Percentiles rank a stretch among this genome's conserved stretches.
Conservation (phyloP, 768 basidiomycete species). For the Sporobolomyces phaffii region DNA sequence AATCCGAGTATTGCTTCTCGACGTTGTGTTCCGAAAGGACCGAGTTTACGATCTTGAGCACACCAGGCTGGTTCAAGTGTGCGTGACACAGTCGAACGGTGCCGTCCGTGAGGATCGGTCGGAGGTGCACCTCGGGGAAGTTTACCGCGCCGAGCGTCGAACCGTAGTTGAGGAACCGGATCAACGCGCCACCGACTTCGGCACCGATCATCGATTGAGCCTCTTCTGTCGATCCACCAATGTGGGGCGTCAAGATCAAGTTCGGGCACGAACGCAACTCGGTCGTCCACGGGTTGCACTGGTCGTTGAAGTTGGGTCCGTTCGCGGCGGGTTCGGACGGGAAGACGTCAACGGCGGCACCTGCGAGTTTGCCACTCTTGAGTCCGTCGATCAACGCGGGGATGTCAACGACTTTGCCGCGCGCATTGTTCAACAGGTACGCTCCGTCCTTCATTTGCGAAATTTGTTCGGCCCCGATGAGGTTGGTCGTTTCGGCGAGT, state of each 20-base stretch:
- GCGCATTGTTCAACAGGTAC: slow-evolving; percentile 96
- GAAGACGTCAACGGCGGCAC: slow-evolving; percentile 90
- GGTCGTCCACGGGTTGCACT: slow-evolving; percentile 76
- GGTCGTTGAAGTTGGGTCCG: slow-evolving; percentile 77
- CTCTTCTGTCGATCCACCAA: slow-evolving; percentile 98
- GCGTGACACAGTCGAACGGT: slow-evolving; percentile 87
- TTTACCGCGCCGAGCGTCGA: slow-evolving; percentile 89
- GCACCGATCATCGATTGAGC: slow-evolving; percentile 95
- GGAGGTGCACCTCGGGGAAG: slow-evolving; percentile 96
- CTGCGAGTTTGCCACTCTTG: slow-evolving; percentile 77
- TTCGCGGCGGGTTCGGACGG: slow-evolving; percentile 88
- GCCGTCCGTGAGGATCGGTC: slow-evolving; percentile 78
- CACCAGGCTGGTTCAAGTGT: slow-evolving; percentile 88
- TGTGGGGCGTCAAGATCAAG: slow-evolving; percentile 95
- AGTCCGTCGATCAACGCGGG: slow-evolving; percentile 76
- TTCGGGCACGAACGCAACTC: slow-evolving; percentile 71
- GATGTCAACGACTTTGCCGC: slow-evolving; percentile 91
- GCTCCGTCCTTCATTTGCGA: slow-evolving; percentile 88
- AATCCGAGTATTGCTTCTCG: slow-evolving; percentile 97
- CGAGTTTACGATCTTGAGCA: slow-evolving; percentile 89
- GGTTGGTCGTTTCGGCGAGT: slow-evolving; percentile 86
- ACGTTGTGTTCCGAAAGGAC: slow-evolving; percentile 92
- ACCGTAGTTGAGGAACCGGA: slow-evolving; percentile 86
- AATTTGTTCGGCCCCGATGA: slow-evolving; percentile 74
- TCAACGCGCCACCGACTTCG: slow-evolving; percentile 78